Evolutionary conservation across 73 alveolate species (phyloP), one percentile per base, ranked within the genome.

Genomic region (Symbiodinium natans): DNA sequence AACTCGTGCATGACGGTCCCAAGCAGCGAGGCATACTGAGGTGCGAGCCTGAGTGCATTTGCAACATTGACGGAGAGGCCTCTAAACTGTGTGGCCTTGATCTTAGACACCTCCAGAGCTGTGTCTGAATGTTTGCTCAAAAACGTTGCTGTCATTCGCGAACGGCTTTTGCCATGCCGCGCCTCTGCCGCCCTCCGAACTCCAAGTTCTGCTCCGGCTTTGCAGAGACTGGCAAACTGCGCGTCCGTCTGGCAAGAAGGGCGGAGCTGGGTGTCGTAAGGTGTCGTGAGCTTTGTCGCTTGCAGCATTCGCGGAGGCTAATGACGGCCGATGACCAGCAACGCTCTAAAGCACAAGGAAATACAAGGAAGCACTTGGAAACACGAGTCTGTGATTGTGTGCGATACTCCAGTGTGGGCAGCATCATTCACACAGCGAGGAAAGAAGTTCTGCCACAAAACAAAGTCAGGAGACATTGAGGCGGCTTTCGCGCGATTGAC

Each of bases 121-220:
- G 33, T 10, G n/a, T n/a, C n/a, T n/a, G n/a, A n/a, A n/a, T n/a
- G n/a, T n/a, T n/a, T n/a, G 41, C 36, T 0, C 82, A 4, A 36
- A 68, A 8, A 68, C 10, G 21, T 19, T 23, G 82, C 33, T 23
- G 17, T 2, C 82, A 68, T 68, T 19, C 82, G 21, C 1, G 82
- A 23, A 68, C 2, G 9, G 0, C 7, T 38, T 33, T 27, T 15
- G 41, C 83, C 83, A 71, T 2, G 9, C 42, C 29, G 25, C 21
- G 86, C 95, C 97, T 90, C 97, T 31, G 97, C 97, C 15, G 46
- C 48, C 2, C 97, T 54, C 41, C 23, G 41, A 39, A 89, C 77
- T 19, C 97, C 97, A 68, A 90, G 97, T 41, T 90, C 97, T 27
- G 80, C 89, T 29, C 97, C 97, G n/a, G 97, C 97, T 90, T 90